These are phyloP conservation scores for Zopfia rhizophila DNA, from an alignment of 2,329 filamentous ascomycete genomes.

Conservation along the genomic window DNA sequence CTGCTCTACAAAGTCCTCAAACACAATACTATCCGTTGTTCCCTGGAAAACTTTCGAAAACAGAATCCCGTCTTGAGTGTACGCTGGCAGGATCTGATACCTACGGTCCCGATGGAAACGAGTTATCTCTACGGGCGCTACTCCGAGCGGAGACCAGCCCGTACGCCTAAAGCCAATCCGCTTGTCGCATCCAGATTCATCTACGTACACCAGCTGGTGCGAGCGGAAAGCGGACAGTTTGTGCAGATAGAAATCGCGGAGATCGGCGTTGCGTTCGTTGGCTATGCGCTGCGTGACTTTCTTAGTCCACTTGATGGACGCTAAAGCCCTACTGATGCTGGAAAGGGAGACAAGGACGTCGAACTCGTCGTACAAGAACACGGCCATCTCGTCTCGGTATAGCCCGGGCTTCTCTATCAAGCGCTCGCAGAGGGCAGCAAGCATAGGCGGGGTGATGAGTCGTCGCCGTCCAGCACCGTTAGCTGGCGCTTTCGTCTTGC, in stretches of 20 bases:
- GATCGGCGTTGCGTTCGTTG: too few species aligned
- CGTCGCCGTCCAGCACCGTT: slow-evolving; percentile 14
- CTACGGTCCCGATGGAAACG: not conserved
- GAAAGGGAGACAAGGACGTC: too few species aligned
- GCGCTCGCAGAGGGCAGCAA: slow-evolving; percentile 6
- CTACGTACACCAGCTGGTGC: too few species aligned
- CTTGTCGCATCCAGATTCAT: too few species aligned
- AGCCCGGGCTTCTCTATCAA: slow-evolving; percentile 6
- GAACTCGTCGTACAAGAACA: too few species aligned
- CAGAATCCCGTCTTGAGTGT: slow-evolving; percentile 7
- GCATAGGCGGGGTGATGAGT: slow-evolving; percentile 14
- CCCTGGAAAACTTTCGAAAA: slow-evolving; percentile 17
- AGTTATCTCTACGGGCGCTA: too few species aligned
- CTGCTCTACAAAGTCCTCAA: slow-evolving; percentile 23
- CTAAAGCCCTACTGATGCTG: too few species aligned
- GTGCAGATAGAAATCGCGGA: not conserved
- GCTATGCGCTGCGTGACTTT: too few species aligned
- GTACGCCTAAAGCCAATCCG: too few species aligned
- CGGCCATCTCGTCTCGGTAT: not conserved
- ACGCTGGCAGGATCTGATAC: not conserved
- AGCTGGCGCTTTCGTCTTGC: slow-evolving; percentile 4
- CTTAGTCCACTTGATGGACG: too few species aligned
- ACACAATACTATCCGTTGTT: slow-evolving; percentile 18
- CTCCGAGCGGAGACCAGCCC: too few species aligned
- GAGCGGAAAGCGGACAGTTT: not conserved